Percentiles rank a stretch among this genome's conserved stretches.
These are phyloP conservation scores for Carallia pectinifolia DNA, from an alignment of 345 rosid genomes.

Conservation along the genomic window DNA sequence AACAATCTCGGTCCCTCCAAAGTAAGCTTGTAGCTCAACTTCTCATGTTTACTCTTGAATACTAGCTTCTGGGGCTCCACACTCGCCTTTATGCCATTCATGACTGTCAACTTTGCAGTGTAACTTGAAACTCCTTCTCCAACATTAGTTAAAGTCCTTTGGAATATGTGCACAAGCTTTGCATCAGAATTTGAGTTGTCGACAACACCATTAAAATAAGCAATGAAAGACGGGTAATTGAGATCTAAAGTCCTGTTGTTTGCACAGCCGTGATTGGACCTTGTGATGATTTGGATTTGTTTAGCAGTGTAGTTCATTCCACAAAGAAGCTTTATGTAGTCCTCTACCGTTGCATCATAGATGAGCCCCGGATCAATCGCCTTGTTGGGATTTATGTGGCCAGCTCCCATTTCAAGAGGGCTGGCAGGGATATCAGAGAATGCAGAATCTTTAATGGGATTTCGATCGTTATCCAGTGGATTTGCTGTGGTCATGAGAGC, in stretches of 20 bases:
- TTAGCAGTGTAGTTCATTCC: slow-evolving; percentile 37
- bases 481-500: slow-evolving; percentile 49
- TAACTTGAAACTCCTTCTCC: slow-evolving; percentile 42
- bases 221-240: slow-evolving; percentile 57
- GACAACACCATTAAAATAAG: slow-evolving; percentile 24
- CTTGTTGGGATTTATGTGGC: slow-evolving; percentile 40
- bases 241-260: slow-evolving; percentile 39
- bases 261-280: slow-evolving; percentile 28
- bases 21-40: slow-evolving; percentile 46
- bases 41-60: slow-evolving; percentile 45
- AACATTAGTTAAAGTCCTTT: slow-evolving; percentile 50
- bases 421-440: slow-evolving; percentile 28
- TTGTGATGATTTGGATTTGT: slow-evolving; percentile 45
- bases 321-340: slow-evolving; percentile 50
- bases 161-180: slow-evolving; percentile 27
- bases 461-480: slow-evolving; percentile 32
- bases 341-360: slow-evolving; percentile 48
- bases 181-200: slow-evolving; percentile 14
- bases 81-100: slow-evolving; percentile 44
- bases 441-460: slow-evolving; percentile 37
- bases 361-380: slow-evolving; percentile 59
- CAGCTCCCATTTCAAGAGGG: slow-evolving; percentile 69
- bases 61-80: slow-evolving; percentile 55
- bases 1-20: slow-evolving; percentile 45
- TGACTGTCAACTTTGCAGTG: slow-evolving; percentile 38